These are phyloP conservation scores for Decorospora gaudefroyi DNA, from an alignment of 2,329 filamentous ascomycete species.

Conservation along the genomic window DNA sequence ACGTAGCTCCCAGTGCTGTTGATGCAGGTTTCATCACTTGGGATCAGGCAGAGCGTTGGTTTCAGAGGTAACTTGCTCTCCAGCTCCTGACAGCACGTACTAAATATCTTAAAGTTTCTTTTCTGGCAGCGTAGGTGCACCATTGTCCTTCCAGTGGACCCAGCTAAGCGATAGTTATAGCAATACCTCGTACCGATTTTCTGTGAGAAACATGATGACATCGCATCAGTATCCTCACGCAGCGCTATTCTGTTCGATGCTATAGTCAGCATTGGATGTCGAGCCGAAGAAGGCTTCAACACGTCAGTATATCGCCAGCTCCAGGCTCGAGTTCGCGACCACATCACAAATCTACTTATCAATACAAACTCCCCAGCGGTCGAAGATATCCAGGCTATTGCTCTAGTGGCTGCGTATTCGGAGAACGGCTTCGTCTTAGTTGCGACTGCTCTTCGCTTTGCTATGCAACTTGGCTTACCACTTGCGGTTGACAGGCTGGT, in stretches of 20 bases:
- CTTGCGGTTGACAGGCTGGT: conserved; percentile 49
- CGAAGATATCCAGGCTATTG: conserved; percentile 58
- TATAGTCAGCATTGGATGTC: conserved; percentile 59
- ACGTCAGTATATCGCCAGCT: conserved; percentile 46
- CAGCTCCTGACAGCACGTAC: conserved; percentile 3
- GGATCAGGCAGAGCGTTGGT: conserved; percentile 35
- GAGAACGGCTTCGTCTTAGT: conserved; percentile 58
- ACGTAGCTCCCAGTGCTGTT: conserved; percentile 25
- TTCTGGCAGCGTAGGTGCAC: conserved; percentile 31
- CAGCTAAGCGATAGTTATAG: conserved; percentile 30
- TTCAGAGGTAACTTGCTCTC: conserved; percentile 21
- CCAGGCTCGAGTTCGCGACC: conserved; percentile 41
- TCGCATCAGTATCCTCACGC: conserved; percentile 52
- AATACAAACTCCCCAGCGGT: conserved; percentile 48
- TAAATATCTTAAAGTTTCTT: conserved; percentile 33
- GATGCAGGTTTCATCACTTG: conserved; percentile 33
- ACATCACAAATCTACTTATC: conserved; percentile 55
- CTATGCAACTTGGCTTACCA: conserved; percentile 54
- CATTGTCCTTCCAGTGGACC: no score
- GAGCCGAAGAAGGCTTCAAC: conserved; percentile 52
- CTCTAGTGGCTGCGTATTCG: conserved; percentile 59
- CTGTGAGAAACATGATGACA: conserved; percentile 52
- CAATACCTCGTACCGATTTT: conserved; percentile 58
- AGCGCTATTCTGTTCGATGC: conserved; percentile 58
- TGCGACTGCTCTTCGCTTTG: conserved; percentile 58